Evolutionary conservation across 139 green algal species (phyloP), one percentile per base, ranked within the genome.

Genomic region (Ettlia oleoabundans): DNA sequence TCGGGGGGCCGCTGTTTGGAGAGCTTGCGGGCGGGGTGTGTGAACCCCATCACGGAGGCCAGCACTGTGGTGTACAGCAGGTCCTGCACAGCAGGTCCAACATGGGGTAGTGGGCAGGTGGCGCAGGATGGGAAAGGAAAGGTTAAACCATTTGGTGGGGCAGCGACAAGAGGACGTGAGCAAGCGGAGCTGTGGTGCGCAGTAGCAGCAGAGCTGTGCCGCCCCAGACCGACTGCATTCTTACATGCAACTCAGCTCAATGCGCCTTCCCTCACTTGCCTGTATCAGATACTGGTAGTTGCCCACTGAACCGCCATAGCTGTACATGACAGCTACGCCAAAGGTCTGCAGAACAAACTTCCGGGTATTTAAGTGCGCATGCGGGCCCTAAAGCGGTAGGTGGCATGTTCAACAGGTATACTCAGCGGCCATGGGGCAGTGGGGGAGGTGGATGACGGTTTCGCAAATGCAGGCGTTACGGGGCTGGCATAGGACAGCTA

Each of bases 11-110:
- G 83, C 30, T 82, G 28, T 13, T 41, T 47, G 13, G 86, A 84
- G 63, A 92, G 86, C 47, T 74, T 78, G 9, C 43, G 70, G 15
- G 58, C 64, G 21, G 91, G 91, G 68, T 74, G 55, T 2, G 91
- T 94, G 87, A 91, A 91, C 42, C 91, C 90, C 91, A 94, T 94
- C 40, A 92, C 77, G 9, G 83, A 86, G 9, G 91, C 91, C 66
- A 94, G 82, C 19, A 93, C 82, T 1, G 91, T 94, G 72, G 90
- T 94, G 88, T 89, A 93, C 80, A 94, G 90, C 37, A 94, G 82
- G 84, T 94, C 88, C 63, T 83, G 77, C 33, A 32, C n/a, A 62
- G 41, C 41, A 76, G 42, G 66, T 52, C 47, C 42, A 58, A 41
- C 40, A 26, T 18, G 66, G 2, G 37, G 66, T 26, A 40, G 4